These are phyloP conservation scores for Eucalyptus polyanthemos DNA, from an alignment of 345 rosid species.

Conservation along the genomic window DNA sequence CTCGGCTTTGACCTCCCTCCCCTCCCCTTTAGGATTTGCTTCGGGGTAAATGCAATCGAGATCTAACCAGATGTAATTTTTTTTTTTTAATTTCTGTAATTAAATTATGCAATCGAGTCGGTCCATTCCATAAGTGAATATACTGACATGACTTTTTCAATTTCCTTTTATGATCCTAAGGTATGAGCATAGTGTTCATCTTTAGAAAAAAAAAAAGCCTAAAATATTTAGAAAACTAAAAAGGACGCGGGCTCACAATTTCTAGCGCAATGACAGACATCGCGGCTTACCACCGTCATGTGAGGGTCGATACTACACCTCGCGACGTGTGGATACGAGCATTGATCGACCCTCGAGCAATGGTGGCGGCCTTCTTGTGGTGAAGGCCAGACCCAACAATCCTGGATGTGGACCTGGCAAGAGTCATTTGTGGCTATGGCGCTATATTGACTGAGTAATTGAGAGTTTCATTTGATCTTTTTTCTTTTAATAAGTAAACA, in stretches of 20 bases:
- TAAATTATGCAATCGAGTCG: background rate
- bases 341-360: background rate
- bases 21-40: background rate
- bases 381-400: background rate
- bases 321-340: background rate
- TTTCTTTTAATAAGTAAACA: too few relatives aligned
- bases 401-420: background rate
- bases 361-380: background rate
- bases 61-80: background rate
- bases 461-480: background rate
- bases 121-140: background rate
- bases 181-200: too few relatives aligned
- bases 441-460: background rate
- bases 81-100: background rate
- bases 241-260: accelerated
- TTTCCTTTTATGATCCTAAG: too few relatives aligned
- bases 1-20: background rate
- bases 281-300: background rate
- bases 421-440: background rate
- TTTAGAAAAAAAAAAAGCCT: background rate
- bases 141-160: background rate
- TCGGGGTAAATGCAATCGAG: background rate
- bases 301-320: background rate
- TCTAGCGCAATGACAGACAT: background rate
- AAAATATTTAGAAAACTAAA: too few relatives aligned